Base-by-base conservation (phyloP, 202 grass and related monocot genomes). In the Setaria viridis region DNA sequence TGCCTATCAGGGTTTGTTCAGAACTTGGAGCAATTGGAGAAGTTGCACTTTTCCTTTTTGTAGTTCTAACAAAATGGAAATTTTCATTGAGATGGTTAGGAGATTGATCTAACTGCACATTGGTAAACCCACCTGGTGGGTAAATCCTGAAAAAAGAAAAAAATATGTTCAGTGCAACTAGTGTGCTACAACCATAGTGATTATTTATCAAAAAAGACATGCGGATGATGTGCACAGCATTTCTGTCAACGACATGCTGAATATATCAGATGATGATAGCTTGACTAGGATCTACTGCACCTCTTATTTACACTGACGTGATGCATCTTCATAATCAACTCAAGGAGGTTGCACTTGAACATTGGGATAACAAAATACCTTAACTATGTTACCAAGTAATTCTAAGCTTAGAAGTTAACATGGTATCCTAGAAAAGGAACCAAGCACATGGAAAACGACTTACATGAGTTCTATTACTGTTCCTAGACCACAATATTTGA, bases 201-300 rank as follows among this genome's bases (percentile, higher is more conserved):
- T 25, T 25, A 25, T 25, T 25, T 0, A 25, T 25, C 25, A 25
- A 25, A 25, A 25, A 25, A 25, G 25, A 25, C 25, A 25, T 25
- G 25, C 25, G 25, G 25, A 25, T 25, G 25, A 25, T 25, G 25
- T 25, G 12, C 13, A 9, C 80, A 62, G 16, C 41, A 74, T 53
- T 79, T 83, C 11, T 73, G 60, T 70, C 42, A 71, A 58, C 14
- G 3, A 16, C 39, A 75, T 43, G 55, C 48, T 59, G 11, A 68
- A n/a, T 21, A 73, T 77, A 73, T 77, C 14, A 25, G 57, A 86
- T 66, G 62, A 90, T 60, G 19, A 68, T 63, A 33, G 34, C 70
- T 80, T 70, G 54, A 70, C 54, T 62, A 55, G 53, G 71, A 66
- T 80, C 34, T 19, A 4, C 2, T 41, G 62, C 34, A 63, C 12